Evolutionary conservation across 345 rosid species (phyloP).

Genomic region (Clarkia xantiana): DNA sequence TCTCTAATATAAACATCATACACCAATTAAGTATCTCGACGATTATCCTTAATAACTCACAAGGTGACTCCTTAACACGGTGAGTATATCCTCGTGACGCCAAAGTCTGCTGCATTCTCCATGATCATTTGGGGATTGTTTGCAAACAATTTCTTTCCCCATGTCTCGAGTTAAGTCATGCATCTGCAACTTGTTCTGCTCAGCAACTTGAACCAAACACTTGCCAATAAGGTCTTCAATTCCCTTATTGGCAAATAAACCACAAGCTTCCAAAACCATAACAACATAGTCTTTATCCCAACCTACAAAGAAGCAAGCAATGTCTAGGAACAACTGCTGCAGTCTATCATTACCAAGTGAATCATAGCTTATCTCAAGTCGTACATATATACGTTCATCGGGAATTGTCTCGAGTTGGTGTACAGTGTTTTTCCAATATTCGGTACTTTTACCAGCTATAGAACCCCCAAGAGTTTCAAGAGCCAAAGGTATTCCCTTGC

Average conservation of each 20-base stretch:
- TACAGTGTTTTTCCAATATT: background rate
- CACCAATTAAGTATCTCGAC: no score
- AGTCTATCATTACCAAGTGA: background rate
- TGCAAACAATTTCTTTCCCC: slow-evolving; percentile 2
- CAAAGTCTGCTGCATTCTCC: background rate
- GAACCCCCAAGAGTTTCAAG: background rate
- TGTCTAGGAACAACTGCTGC: slow-evolving; percentile 8
- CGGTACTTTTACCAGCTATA: background rate
- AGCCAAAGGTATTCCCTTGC: no score
- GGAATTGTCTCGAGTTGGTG: background rate
- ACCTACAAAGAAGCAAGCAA: slow-evolving; percentile 4
- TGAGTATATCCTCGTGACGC: no score
- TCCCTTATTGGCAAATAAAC: background rate
- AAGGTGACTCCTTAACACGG: no score
- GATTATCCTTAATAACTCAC: no score
- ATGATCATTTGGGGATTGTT: background rate
- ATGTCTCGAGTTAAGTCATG: background rate
- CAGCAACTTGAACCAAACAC: background rate
- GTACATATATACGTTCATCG: background rate
- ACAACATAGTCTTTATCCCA: background rate
- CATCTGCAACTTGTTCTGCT: background rate
- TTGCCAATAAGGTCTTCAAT: background rate
- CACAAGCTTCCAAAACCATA: background rate
- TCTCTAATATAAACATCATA: no score
- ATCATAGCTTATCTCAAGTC: background rate